Base-by-base conservation (phyloP, 1,139 yeast species). In the Kurtzmaniella quercitrusa region DNA sequence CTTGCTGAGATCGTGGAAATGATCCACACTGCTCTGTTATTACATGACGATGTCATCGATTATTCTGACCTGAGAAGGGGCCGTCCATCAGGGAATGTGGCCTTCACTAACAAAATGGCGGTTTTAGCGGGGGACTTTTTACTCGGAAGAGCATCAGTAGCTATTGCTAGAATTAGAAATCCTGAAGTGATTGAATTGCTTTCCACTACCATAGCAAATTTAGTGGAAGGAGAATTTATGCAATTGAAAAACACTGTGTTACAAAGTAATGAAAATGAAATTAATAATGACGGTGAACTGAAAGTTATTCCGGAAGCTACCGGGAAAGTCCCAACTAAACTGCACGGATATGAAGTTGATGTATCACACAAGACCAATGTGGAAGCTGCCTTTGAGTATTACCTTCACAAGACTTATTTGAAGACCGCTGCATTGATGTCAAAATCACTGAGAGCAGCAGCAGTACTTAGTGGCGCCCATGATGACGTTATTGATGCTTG, bases 151-250 rank as follows among this genome's bases (percentile, higher is more conserved):
- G 98, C 98, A 0, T 91, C 98, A 0, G 97, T 93, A 17, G 93
- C 97, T 2, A 84, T 93, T 54, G 95, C 98, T 9, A 73, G 98
- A 50, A 70, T 94, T 43, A 75, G 97, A 60, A 91, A 93, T 61
- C 94, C 96, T n/a, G 98, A 93, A 68, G 98, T 93, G 41, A 91
- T 90, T 50, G 98, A 93, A 66, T 75, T 94, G 48, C 79, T 94
- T 66, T 89, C 97, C 4, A 93, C 97, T 7, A 86, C 97, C 36
- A 93, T 93, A 60, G 98, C 98, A 21, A 94, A 94, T 61, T 73
- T 94, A 48, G 98, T 93, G 1, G 98, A 94, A 66, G 98, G 98
- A 40, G 98, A 93, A 65, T 91, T 93, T 60, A 91, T 93, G 98
- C 98, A 93, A 67, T 77, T 93, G 68, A 91, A 91, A 56, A 93